Evolutionary conservation across 1,284 basidiomycete genomes (phyloP), one percentile per base, ranked within the genome.

Genomic region (Trametes sp.): DNA sequence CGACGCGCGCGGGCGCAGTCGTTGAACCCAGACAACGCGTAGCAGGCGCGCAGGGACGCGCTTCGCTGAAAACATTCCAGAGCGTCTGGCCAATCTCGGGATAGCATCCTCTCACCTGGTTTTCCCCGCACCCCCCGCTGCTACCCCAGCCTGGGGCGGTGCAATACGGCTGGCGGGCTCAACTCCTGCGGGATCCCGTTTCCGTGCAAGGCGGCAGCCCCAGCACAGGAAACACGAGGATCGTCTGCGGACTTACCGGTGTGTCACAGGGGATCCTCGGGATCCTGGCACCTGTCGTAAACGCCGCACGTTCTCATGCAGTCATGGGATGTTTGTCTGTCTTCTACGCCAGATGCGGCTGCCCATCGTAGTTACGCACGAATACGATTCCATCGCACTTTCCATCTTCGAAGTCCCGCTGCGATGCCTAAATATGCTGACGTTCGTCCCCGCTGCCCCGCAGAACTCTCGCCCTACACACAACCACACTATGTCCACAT

Each of bases 401-500:
- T 51, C 31, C 21, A 51, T 53, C 26, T 53, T 24, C 28, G 24
- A 14, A 35, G 14, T n/a, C 6, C 14, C 16, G n/a, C 8, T 9
- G 2, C 24, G 16, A 24, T 4, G 23, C 28, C 16, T 24, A 54
- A 26, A 55, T 29, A 52, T 66, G 41, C 65, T 66, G 56, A 63
- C 45, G 13, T 19, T 31, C 45, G 16, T 41, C 10, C n/a, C 14
- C 36, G 11, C 21, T 44, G 33, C 26, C n/a, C 14, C 53, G 24
- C 38, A 73, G 71, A 67, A 64, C 35, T 33, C 66, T 35, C 66
- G 67, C 24, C 60, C 63, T 10, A 66, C 69, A 29, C 87, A 88
- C 69, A 72, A 72, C 1, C 81, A 85, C 70, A 81, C 80, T 16
- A 77, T 79, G 67, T 88, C 86, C 16, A 75, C 80, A 35, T 76